A percentile compares a stretch with the other conserved stretches of the same genome.
Conservation (phyloP, 352 stramenopile species). For the Phytopythium delawarense region DNA sequence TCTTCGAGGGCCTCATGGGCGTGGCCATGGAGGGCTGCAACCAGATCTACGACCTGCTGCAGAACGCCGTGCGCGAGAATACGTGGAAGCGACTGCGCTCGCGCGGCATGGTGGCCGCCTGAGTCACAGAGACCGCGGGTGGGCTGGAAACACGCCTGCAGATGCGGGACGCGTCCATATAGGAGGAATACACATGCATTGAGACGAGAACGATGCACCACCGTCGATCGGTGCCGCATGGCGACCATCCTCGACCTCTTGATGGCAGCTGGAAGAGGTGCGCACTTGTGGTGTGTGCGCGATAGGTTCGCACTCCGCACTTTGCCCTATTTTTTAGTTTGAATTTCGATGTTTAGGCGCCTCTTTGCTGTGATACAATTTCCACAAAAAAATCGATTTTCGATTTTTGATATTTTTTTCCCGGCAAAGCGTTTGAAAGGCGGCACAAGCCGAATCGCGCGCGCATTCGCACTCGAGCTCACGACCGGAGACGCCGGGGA, state of each 20-base stretch:
- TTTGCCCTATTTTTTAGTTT: neutral
- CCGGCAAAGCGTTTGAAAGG: neutral
- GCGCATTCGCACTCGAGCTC: neutral
- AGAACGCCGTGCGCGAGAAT: constrained; percentile 84
- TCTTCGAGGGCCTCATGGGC: constrained; percentile 85
- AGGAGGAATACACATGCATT: neutral
- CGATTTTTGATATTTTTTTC: neutral
- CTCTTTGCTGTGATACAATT: neutral
- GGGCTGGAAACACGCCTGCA: neutral
- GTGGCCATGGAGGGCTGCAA: constrained; percentile 75
- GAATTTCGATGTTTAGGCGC: constrained; percentile 4
- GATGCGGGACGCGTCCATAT: neutral
- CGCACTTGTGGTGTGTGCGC: neutral
- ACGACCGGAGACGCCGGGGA: neutral
- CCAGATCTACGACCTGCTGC: constrained; percentile 81
- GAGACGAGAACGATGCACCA: neutral
- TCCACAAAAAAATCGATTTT: neutral
- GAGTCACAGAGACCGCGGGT: neutral
- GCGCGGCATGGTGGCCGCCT: constrained; percentile 38
- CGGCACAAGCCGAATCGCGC: neutral
- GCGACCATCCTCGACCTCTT: no score
- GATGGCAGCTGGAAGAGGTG: neutral
- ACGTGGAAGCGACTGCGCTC: constrained; percentile 74
- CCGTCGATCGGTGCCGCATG: no score
- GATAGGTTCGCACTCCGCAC: neutral